Base-by-base conservation (phyloP, 1,284 basidiomycete species). In the Taiwanofungus camphoratus region DNA sequence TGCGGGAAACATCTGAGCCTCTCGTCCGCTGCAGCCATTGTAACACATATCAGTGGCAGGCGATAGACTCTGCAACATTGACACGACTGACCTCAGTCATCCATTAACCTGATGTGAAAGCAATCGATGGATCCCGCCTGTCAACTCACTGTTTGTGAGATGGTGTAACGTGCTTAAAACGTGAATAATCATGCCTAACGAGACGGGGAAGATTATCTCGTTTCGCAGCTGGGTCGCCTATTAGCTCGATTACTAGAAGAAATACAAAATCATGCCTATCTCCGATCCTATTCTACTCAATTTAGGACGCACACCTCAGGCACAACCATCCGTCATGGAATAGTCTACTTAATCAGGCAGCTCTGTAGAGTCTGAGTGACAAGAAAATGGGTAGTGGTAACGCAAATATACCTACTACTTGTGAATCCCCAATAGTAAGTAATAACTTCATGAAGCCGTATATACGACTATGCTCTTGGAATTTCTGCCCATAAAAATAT, bases 31-130 rank as follows among this genome's bases (percentile, higher is more conserved):
- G 53, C 12, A 36, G n/a, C n/a, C 27, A 53, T 42, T 41, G 27
- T 4, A 22, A 27, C 29, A 12, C 18, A 13, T 13, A 22, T 48
- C 11, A 44, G 22, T 11, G 24, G 30, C 7, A 13, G 24, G 21
- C 12, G 16, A 5, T 16, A 16, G 18, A 9, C 26, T 8, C 9
- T 29, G 9, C 31, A 33, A 8, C n/a, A 15, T n/a, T 15, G 2
- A 4, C 6, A 7, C 18, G 6, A 31, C 63, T 18, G 46, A 74
- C 81, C 67, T 87, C 85, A 2, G 86, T 88, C 86, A 87, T 88
- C 85, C 86, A 90, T 64, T 90, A 87, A 0, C 87, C 88, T 7
- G 85, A 76, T 0, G 81, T 85, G 56, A 80, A 90, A 0, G 83
- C 82, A 20, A 62, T 49, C 0, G 64, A 54, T 1, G 84, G 76